These are phyloP conservation scores for Podaxis sp. DNA, from an alignment of 768 basidiomycete species.

Conservation along the genomic window DNA sequence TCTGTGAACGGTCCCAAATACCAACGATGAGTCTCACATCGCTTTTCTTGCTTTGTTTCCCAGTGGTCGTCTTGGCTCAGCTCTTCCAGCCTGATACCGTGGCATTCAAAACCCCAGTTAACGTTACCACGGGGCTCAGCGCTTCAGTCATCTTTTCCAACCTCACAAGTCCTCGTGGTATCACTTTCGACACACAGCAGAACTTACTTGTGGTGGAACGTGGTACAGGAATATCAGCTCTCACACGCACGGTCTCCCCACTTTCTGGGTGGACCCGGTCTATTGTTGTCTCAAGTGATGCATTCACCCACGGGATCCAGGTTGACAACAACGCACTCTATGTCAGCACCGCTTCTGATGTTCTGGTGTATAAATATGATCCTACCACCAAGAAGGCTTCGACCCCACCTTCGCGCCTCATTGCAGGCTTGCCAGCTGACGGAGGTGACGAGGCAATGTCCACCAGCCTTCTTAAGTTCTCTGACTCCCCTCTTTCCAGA, in stretches of 20 bases:
- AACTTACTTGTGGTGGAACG: conserved; percentile 44
- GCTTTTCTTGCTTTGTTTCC: not conserved
- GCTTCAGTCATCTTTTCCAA: conserved; percentile 39
- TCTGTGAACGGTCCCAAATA: not conserved
- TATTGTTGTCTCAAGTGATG: conserved; percentile 33
- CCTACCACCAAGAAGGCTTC: conserved; percentile 26
- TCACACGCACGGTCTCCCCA: conserved; percentile 24
- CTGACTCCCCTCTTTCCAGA: conserved; percentile 22
- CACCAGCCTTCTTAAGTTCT: not conserved
- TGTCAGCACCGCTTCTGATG: conserved; percentile 35
- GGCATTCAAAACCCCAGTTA: conserved; percentile 34
- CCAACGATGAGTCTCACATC: not conserved
- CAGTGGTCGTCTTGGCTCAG: not conserved
- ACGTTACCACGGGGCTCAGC: conserved; percentile 30
- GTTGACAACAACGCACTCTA: conserved; percentile 33
- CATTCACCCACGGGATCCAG: conserved; percentile 42
- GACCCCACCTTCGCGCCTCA: conserved; percentile 21
- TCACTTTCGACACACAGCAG: conserved; percentile 33
- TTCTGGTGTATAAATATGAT: conserved; percentile 35
- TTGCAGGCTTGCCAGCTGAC: conserved; percentile 35
- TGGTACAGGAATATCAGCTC: conserved; percentile 40
- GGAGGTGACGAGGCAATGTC: conserved; percentile 36
- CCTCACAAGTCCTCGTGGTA: conserved; percentile 40
- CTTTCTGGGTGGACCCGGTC: conserved; percentile 34
- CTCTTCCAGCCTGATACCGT: conserved; percentile 29